Evolutionary conservation across 1,284 basidiomycete genomes (phyloP), one percentile per base, ranked within the genome.

Genomic region (Tilletia caries): DNA sequence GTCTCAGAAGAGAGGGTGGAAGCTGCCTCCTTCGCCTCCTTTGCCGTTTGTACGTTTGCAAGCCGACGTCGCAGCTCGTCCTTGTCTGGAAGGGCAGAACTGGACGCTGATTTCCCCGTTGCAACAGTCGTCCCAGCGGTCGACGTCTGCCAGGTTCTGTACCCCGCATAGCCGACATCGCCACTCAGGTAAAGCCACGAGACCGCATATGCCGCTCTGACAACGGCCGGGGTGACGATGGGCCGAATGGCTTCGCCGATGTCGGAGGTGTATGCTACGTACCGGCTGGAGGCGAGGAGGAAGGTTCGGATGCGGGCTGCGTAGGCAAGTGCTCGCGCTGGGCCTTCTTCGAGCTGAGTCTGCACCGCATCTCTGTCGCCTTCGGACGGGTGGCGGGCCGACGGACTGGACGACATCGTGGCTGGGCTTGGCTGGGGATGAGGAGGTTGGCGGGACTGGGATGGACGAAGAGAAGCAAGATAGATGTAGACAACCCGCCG

Each of bases 191-290:
- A 83, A 43, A 91, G 83, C 92, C 92, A 95, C 0, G 91, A 93
- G 70, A 94, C 85, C 29, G 90, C 92, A 83, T 95, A 95, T 3
- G 92, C 91, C 37, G 89, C 90, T 1, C 87, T 88, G n/a, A 93
- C 92, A 15, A 92, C 77, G 75, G 85, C 87, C 0, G 92, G 91
- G 20, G 88, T 88, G 2, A 95, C 91, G 46, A 95, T 88, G 1
- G 93, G 93, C 34, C 93, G 87, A 84, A 96, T 94, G 0, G 93
- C 92, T 84, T 96, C 94, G 69, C 94, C 94, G 41, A 96, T 86
- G 81, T 96, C 93, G 84, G 91, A 92, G 27, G 92, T 92, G 88
- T 90, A 84, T 23, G 75, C 81, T 8, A 77, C 70, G 48, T 79
- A 81, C 5, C 80, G 72, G 1, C 73, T 72, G 2, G 72, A 70